Conservation (phyloP, 73 alveolate genomes). For the Uronychia setigera region DNA sequence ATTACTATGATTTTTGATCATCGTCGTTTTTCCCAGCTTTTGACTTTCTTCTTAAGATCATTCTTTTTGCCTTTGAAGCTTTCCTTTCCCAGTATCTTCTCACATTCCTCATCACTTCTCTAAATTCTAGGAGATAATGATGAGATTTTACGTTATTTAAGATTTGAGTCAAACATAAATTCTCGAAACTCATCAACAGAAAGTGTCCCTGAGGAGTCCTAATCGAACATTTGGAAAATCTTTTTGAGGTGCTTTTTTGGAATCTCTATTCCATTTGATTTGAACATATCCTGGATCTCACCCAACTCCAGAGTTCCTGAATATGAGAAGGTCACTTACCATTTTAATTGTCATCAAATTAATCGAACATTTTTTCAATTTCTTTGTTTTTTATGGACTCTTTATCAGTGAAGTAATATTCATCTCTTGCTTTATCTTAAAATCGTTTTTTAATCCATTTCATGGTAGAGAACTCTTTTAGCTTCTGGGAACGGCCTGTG, state of each 20-base stretch:
- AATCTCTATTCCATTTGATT: not conserved
- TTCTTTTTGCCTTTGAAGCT: no score
- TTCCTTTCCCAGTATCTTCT: no score
- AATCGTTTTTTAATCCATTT: slow-evolving; percentile 13
- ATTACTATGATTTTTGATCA: no score
- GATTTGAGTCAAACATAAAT: no score
- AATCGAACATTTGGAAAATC: not conserved
- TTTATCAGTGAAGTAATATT: not conserved
- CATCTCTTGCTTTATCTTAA: not conserved
- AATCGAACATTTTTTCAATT: slow-evolving; percentile 19
- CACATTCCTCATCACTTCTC: no score
- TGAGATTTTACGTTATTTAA: no score
- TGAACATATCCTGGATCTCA: slow-evolving; percentile 15
- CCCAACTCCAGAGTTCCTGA: slow-evolving; percentile 20
- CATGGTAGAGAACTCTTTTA: not conserved
- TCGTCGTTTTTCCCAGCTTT: no score
- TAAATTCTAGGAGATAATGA: no score
- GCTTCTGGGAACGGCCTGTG: no score
- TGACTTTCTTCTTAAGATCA: no score
- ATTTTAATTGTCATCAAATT: slow-evolving; percentile 6
- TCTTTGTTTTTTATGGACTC: slow-evolving; percentile 20
- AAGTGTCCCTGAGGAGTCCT: not conserved
- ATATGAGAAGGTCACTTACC: no score
- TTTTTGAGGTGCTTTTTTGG: not conserved
- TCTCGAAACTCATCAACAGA: not conserved